phyloP scores from a whole-genome alignment of 2,329 filamentous ascomycete genomes.

The Fusarium sp. region DNA sequence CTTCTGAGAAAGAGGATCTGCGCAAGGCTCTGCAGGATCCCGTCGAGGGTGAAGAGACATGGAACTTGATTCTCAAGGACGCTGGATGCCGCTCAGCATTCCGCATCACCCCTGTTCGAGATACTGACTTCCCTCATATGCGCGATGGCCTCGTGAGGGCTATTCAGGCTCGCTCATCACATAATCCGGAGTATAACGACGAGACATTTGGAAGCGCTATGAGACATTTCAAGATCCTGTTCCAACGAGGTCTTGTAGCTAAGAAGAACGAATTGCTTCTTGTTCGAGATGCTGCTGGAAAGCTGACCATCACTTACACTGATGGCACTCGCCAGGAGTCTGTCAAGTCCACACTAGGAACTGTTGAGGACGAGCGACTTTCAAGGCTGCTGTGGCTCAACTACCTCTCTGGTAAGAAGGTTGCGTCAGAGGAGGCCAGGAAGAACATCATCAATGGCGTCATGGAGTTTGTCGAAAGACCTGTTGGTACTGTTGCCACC shows the following conservation, averaged over 20 bases:
- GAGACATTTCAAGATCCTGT: slow-evolving; percentile 80
- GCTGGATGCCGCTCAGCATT: slow-evolving; percentile 78
- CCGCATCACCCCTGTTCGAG: slow-evolving; percentile 86
- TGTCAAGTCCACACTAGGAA: slow-evolving; percentile 68
- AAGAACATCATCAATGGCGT: slow-evolving; percentile 86
- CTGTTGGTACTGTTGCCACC: slow-evolving; percentile 84
- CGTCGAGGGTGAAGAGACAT: slow-evolving; percentile 72
- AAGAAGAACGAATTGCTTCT: slow-evolving; percentile 83
- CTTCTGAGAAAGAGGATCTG: slow-evolving; percentile 80
- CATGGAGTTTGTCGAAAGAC: slow-evolving; percentile 86
- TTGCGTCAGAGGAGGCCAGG: slow-evolving; percentile 84
- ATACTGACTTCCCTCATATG: slow-evolving; percentile 93
- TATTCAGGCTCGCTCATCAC: slow-evolving; percentile 76
- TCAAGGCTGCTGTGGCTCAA: slow-evolving; percentile 86
- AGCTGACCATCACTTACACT: slow-evolving; percentile 73
- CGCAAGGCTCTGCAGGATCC: slow-evolving; percentile 75
- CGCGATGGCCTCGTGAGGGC: slow-evolving; percentile 90
- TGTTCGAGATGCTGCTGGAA: slow-evolving; percentile 70
- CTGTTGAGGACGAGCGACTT: slow-evolving; percentile 79
- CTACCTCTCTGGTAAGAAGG: slow-evolving; percentile 85
- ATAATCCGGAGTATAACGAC: slow-evolving; percentile 65
- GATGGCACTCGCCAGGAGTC: slow-evolving; percentile 61
- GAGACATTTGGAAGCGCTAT: slow-evolving; percentile 80
- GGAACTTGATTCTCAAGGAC: slow-evolving; percentile 73
- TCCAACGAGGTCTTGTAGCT: slow-evolving; percentile 80